Evolutionary conservation across 352 stramenopile genomes (phyloP).

Genomic region (Phytophthora tentaculata): DNA sequence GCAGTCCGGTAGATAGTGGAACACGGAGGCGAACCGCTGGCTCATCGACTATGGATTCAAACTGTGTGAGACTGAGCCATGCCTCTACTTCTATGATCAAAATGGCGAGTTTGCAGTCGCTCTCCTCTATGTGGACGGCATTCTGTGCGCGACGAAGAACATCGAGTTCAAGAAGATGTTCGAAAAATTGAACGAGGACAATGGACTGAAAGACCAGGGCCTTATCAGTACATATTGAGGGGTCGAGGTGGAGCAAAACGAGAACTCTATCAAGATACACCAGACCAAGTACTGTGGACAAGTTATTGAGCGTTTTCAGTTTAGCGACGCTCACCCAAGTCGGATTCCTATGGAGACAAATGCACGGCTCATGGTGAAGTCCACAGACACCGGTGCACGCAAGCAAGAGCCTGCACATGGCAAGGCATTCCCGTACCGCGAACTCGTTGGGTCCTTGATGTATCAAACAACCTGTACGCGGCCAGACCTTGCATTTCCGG

Average conservation of each 20-base stretch:
- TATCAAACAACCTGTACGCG: neutral
- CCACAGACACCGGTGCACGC: neutral
- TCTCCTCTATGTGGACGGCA: slow-evolving; percentile 7
- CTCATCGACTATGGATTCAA: neutral
- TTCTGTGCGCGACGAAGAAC: slow-evolving; percentile 1
- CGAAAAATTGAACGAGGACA: neutral
- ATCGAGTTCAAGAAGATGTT: slow-evolving; percentile 1
- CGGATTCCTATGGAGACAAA: slow-evolving; percentile 5
- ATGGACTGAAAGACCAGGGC: slow-evolving; percentile 1
- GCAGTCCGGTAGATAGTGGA: slow-evolving; percentile 6
- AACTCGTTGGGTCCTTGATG: neutral
- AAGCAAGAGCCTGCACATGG: neutral
- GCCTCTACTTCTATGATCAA: neutral
- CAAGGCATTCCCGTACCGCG: neutral
- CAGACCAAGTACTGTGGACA: neutral
- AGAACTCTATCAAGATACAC: neutral
- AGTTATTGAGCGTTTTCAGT: neutral
- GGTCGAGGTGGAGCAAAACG: neutral
- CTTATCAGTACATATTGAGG: neutral
- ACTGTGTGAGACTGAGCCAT: neutral
- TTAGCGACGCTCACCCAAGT: neutral
- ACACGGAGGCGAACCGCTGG: neutral
- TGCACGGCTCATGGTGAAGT: neutral
- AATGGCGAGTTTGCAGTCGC: neutral
- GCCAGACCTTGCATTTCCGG: neutral